Conservation (phyloP, 2,329 filamentous ascomycete species). For the Penicillium sp. region DNA sequence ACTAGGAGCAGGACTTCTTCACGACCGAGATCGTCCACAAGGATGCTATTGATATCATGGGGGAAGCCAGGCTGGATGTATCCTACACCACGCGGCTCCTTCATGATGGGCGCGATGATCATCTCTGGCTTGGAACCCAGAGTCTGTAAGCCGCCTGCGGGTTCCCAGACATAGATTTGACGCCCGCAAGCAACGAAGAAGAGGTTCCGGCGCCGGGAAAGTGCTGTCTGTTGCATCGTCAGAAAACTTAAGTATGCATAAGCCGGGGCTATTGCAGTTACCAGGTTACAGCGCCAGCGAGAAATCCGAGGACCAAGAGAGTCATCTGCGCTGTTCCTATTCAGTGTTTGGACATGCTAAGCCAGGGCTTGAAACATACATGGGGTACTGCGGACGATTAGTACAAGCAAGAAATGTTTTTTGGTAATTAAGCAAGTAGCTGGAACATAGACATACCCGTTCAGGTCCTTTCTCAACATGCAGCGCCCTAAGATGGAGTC, state of each 20-base stretch:
- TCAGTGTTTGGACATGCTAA: constrained; percentile 12
- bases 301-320: constrained; percentile 37
- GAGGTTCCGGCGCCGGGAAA: constrained; percentile 54
- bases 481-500: constrained; percentile 34
- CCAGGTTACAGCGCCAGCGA: constrained; percentile 52
- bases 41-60: constrained; percentile 72
- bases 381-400: constrained; percentile 24
- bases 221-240: constrained; percentile 40
- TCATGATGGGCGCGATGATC: constrained; percentile 48
- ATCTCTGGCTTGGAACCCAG: constrained; percentile 46
- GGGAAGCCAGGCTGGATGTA: constrained; percentile 57
- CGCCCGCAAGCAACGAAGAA: constrained; percentile 50
- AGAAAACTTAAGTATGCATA: background rate
- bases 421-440: background rate
- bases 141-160: constrained; percentile 45
- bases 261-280: constrained; percentile 25
- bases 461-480: constrained; percentile 38
- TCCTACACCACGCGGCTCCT: constrained; percentile 52
- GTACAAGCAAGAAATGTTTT: background rate
- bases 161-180: constrained; percentile 52
- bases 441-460: constrained; percentile 38
- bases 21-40: constrained; percentile 70
- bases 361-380: constrained; percentile 20
- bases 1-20: constrained; percentile 71
- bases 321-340: constrained; percentile 32